Base-by-base conservation (phyloP, 805 yeast genomes). In the Metschnikowia borealis region DNA sequence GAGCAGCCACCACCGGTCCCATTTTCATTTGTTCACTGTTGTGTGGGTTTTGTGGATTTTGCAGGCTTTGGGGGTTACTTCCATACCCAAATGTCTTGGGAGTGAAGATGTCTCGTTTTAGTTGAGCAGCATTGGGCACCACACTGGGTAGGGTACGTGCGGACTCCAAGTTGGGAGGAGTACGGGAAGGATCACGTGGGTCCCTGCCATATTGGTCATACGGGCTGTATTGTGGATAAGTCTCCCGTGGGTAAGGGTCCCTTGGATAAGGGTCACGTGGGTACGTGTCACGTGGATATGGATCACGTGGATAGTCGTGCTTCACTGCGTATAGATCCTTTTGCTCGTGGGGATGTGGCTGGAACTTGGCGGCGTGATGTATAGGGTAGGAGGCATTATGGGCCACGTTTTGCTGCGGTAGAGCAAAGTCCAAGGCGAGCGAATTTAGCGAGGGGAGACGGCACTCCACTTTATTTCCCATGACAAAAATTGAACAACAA, bases 401-500 rank as follows among this genome's bases (percentile, higher is more conserved):
- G 37, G 13, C 29, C 23, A 21, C 40, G 33, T 23, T 45, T 14
- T 50, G 51, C 23, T 35, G 51, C 49, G 56, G 62, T 33, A 56
- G 54, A 7, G 69, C 69, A 51, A 69, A 57, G 41, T 70, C 72
- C 62, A 70, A 64, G 47, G 61, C 59, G 40, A 70, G 67, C 40
- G 69, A 61, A 48, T 63, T 68, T 46, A 70, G 69, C 20, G 73
- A 62, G 20, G 75, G 76, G 29, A 70, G 62, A 42, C 62, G 56
- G 50, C 52, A 54, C 18, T 54, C 59, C 15, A 53, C 40, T 23
- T 53, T 52, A 33, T 50, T 44, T 18, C 54, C 46, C 57, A 54
- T 55, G 29, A 26, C 29, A 10, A 26, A 23, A 26, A 8, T 26
- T 8, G 11, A 26, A 26, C 11, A 26, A 26, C 8, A 26, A 26